phyloP scores from a whole-genome alignment of 2,329 filamentous ascomycete genomes.

The Aspergillus novofumigatus region DNA sequence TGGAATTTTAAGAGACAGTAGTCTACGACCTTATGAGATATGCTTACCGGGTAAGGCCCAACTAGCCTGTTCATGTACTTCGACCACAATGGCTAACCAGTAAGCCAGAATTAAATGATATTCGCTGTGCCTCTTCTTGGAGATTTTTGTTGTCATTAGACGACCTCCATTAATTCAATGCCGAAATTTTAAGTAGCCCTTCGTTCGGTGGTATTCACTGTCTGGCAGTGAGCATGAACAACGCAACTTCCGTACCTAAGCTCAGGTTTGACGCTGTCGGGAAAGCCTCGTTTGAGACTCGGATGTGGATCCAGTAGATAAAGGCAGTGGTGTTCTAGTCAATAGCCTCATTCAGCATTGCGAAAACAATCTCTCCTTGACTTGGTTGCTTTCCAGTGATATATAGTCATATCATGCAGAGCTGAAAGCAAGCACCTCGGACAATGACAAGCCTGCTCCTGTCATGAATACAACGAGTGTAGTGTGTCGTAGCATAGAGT shows the following conservation, averaged over 20 bases:
- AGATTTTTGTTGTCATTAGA: neutral
- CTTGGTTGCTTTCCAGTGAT: neutral
- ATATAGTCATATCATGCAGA: neutral
- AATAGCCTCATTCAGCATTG: neutral
- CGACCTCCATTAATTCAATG: no score
- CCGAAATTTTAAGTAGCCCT: neutral
- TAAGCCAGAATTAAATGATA: neutral
- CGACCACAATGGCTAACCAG: neutral
- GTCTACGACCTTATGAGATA: slow-evolving; percentile 5
- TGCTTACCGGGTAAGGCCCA: neutral
- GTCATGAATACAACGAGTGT: neutral
- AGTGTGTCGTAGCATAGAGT: neutral
- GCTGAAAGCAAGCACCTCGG: neutral
- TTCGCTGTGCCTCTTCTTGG: neutral
- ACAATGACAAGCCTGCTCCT: neutral
- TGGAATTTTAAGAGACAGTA: neutral
- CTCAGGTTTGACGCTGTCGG: neutral
- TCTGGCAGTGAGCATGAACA: no score
- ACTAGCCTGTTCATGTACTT: neutral
- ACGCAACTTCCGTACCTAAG: no score
- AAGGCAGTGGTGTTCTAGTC: neutral
- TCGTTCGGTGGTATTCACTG: no score
- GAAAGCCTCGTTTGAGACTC: neutral
- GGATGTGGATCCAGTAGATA: neutral
- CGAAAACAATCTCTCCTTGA: neutral